Conservation (phyloP, 441 rosid species). For the Manihot esculenta region DNA sequence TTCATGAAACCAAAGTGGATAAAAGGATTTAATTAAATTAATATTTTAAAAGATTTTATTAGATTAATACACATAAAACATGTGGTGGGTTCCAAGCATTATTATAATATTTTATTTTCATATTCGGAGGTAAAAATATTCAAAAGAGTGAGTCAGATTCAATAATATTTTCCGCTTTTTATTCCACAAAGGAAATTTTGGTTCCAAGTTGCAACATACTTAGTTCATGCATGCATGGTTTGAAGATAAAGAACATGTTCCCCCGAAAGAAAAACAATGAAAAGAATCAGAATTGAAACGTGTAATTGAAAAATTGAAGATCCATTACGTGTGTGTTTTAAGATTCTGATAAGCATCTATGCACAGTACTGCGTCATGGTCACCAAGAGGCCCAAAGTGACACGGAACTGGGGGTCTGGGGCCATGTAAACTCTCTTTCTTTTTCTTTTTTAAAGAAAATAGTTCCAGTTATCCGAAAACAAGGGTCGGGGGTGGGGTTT, state of each 20-base stretch:
- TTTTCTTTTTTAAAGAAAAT: too few species aligned
- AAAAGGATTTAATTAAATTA: too few species aligned
- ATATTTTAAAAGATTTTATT: too few species aligned
- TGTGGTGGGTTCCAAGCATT: too few species aligned
- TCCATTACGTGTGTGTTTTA: neutral
- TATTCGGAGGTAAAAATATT: neutral
- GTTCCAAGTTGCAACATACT: neutral
- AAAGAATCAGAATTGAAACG: too few species aligned
- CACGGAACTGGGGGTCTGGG: conserved; percentile 24
- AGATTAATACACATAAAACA: too few species aligned
- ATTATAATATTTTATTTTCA: too few species aligned
- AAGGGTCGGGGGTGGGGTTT: neutral
- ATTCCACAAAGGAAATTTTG: neutral
- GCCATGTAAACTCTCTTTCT: neutral
- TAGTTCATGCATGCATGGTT: conserved; percentile 18
- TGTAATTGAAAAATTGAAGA: neutral
- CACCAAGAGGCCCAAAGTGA: conserved; percentile 30
- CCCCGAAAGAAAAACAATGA: neutral
- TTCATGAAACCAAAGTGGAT: too few species aligned
- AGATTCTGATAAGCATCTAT: conserved; percentile 18
- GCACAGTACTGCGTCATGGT: neutral
- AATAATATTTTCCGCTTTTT: neutral
- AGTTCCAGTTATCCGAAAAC: too few species aligned
- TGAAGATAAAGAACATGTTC: conserved; percentile 26
- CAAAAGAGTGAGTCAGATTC: neutral